Base-by-base conservation (phyloP, 2,329 filamentous ascomycete genomes). In the Domatiomyces globalis region DNA sequence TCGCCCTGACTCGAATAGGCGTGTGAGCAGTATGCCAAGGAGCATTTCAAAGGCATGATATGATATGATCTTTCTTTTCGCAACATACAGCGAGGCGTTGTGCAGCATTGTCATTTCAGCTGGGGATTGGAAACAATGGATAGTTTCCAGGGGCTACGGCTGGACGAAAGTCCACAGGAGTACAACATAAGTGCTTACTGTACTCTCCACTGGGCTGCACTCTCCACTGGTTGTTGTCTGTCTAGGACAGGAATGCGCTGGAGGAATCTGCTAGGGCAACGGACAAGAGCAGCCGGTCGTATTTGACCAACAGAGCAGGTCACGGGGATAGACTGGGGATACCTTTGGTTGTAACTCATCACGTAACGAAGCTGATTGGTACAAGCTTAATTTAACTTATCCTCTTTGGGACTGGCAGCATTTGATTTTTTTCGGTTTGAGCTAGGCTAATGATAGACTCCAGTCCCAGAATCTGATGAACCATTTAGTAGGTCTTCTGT, bases 1-100 rank as follows among this genome's bases (percentile, higher is more conserved):
- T 20, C 27, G 29, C 49, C 17, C 45, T 49, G 20, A 18, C 43
- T 45, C 25, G 52, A 42, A 50, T 58, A 87, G 84, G 84, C 84
- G 48, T 88, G 84, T 70, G 84, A 88, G 65, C 89, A 95, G 69
- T 95, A 95, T 67, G 90, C 90, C 52, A 95, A 95, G 69, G 90
- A 96, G 68, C 86, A 96, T 69, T 94, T 94, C 65, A 72, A 71
- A 59, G 69, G 69, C 54, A 57, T 66, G 12, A 50, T 70, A 57
- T 66, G 12, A 50, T 70, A 61, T 64, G n/a, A 27, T 48, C 3
- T 19, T 20, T 19, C 10, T 43, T 22, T 6, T 36, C 33, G 29
- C 49, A 27, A 45, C 7, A 5, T 3, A 45, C 2, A 45, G 43
- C 43, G n/a, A 45, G n/a, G n/a, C 12, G 10, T 45, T 45, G 18